phyloP scores from a whole-genome alignment of 2,329 filamentous ascomycete species.

The Celoporthe dispersa region DNA sequence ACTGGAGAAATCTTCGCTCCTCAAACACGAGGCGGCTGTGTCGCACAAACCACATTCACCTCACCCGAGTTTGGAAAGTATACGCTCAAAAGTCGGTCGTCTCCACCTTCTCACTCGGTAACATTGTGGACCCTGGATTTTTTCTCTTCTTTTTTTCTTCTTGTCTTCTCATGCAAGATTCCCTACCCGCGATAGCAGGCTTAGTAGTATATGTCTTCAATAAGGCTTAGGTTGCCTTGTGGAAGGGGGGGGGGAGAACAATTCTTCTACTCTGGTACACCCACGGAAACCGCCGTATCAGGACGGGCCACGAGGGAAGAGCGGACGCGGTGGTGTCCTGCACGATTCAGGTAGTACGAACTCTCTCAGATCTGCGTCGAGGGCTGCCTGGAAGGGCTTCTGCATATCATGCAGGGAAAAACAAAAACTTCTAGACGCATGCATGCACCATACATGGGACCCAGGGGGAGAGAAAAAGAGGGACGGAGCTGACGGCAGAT shows the following conservation, averaged over 20 bases:
- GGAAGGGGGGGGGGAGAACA: neutral
- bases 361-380: neutral
- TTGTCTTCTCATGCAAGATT: neutral
- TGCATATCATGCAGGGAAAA: neutral
- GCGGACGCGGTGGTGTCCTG: neutral
- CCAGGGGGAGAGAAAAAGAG: neutral
- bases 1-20: neutral
- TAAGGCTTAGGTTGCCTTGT: neutral
- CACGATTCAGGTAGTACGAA: neutral
- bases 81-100: neutral
- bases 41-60: neutral
- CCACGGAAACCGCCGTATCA: neutral
- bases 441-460: neutral
- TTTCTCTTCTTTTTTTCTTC: neutral
- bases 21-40: neutral
- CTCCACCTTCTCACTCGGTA: neutral
- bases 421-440: neutral
- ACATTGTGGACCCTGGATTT: neutral
- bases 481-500: neutral
- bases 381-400: neutral
- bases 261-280: neutral
- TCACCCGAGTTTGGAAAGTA: neutral
- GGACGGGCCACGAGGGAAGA: neutral
- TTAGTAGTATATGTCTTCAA: neutral
- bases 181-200: neutral